Conservation (phyloP, 306 rosid genomes). For the Rubus idaeus region DNA sequence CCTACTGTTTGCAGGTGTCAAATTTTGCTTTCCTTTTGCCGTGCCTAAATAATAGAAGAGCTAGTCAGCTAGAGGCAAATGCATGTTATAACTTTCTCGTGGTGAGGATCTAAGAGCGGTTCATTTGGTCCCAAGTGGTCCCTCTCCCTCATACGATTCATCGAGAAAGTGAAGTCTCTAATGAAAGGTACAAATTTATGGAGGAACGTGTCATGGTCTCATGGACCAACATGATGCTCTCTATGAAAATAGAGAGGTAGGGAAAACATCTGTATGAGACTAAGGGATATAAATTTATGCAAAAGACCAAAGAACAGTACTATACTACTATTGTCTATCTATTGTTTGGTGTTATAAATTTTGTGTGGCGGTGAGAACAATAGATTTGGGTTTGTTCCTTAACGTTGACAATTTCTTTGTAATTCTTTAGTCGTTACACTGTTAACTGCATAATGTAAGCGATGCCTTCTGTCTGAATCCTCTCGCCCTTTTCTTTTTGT, state of each 20-base stretch:
- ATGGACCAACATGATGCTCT: slow-evolving; percentile 18
- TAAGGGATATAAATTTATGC: not conserved
- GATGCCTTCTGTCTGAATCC: not conserved
- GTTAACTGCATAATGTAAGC: not conserved
- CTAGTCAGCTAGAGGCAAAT: not conserved
- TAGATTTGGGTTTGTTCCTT: not conserved
- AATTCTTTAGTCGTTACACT: not conserved
- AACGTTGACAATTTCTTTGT: slow-evolving; percentile 6
- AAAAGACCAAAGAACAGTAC: not conserved
- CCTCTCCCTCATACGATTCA: slow-evolving; percentile 4
- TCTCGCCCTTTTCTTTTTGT: not conserved
- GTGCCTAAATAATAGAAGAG: not conserved
- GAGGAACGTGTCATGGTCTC: slow-evolving; percentile 19
- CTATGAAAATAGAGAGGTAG: not conserved
- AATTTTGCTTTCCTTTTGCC: slow-evolving; percentile 8
- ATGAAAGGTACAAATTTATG: slow-evolving; percentile 10
- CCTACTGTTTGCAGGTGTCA: not conserved
- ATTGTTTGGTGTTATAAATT: not conserved
- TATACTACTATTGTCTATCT: not conserved
- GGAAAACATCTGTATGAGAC: not conserved
- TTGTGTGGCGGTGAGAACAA: slow-evolving; percentile 4
- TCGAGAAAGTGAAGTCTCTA: slow-evolving; percentile 9
- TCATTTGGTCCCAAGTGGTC: slow-evolving; percentile 18
- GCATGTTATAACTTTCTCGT: slow-evolving; percentile 9
- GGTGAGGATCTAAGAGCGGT: slow-evolving; percentile 5